A percentile compares a stretch with the other conserved stretches of the same genome.
Evolutionary conservation across 2,329 filamentous ascomycete genomes (phyloP).

Genomic region (Stagonosporopsis tanaceti): DNA sequence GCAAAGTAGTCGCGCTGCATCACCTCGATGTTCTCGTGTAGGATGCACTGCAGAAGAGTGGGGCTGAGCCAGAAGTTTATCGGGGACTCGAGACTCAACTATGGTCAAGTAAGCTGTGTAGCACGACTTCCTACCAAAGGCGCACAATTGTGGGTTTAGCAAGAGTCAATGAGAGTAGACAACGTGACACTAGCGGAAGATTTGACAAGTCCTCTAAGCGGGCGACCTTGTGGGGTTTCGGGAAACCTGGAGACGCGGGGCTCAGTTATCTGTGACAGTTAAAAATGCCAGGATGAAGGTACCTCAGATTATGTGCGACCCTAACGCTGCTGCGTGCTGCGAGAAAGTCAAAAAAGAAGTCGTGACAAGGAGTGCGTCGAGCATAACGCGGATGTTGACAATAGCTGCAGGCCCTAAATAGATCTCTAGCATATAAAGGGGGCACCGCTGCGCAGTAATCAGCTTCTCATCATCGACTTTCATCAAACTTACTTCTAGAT

Average conservation of each 20-base stretch:
- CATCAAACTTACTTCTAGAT: not conserved
- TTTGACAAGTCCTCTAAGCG: not conserved
- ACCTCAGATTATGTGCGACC: constrained; percentile 8
- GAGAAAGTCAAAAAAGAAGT: constrained; percentile 1
- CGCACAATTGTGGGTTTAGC: not conserved
- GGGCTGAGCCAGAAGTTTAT: not conserved
- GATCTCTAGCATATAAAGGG: not conserved
- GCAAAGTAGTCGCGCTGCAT: not conserved
- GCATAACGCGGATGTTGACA: constrained; percentile 8
- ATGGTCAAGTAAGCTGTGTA: not conserved
- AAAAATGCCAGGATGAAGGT: not conserved
- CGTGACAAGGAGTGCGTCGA: not conserved
- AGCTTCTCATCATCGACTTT: not conserved
- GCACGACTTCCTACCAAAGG: not conserved
- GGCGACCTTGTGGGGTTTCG: not conserved
- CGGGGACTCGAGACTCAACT: not conserved
- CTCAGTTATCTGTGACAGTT: constrained; percentile 2
- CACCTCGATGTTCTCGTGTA: not conserved
- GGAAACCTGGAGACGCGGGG: constrained; percentile 14
- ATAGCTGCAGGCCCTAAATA: not conserved
- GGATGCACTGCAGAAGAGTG: constrained; percentile 1
- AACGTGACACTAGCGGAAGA: constrained; percentile 4
- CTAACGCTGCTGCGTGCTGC: constrained; percentile 8
- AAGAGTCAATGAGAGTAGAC: not conserved
- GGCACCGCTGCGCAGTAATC: not conserved